Percentiles rank a stretch among this genome's conserved stretches.
These are phyloP conservation scores for Leccinum obscurum DNA, from an alignment of 768 basidiomycete genomes.

Conservation along the genomic window DNA sequence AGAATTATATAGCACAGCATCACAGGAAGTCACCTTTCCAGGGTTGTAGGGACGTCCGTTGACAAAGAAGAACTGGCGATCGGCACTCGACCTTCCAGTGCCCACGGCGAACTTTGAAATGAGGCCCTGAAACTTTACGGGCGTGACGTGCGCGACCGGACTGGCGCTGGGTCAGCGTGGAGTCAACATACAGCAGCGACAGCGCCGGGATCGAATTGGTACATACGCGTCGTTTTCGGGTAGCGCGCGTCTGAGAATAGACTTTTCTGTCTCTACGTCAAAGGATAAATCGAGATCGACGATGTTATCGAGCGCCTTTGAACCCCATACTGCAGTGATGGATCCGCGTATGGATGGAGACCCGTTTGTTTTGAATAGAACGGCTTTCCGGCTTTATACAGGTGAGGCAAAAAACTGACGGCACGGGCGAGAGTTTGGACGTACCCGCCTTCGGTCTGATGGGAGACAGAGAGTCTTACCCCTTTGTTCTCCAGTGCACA, in stretches of 20 bases:
- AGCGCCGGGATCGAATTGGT: background rate
- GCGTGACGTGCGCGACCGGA: conserved; percentile 22
- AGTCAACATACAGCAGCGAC: background rate
- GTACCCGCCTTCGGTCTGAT: conserved; percentile 70
- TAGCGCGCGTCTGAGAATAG: conserved; percentile 21
- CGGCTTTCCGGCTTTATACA: conserved; percentile 51
- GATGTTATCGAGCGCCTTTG: conserved; percentile 73
- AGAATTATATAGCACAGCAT: background rate
- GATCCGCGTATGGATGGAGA: conserved; percentile 59
- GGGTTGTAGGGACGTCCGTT: conserved; percentile 89
- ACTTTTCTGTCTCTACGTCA: conserved; percentile 64
- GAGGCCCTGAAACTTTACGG: conserved; percentile 69
- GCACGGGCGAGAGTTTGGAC: conserved; percentile 18
- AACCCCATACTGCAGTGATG: conserved; percentile 80
- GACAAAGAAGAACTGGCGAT: conserved; percentile 90
- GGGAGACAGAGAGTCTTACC: conserved; percentile 73
- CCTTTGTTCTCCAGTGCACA: conserved; percentile 58
- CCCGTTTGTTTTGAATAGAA: conserved; percentile 75
- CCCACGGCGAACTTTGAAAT: conserved; percentile 81
- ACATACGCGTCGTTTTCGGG: conserved; percentile 25
- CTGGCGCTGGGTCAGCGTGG: conserved; percentile 10
- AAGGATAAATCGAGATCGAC: conserved; percentile 73
- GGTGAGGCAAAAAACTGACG: conserved; percentile 3
- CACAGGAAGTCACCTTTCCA: conserved; percentile 51
- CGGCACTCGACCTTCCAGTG: conserved; percentile 73